Base-by-base conservation (phyloP, 2,329 filamentous ascomycete genomes). In the Chrysosporium queenslandicum region DNA sequence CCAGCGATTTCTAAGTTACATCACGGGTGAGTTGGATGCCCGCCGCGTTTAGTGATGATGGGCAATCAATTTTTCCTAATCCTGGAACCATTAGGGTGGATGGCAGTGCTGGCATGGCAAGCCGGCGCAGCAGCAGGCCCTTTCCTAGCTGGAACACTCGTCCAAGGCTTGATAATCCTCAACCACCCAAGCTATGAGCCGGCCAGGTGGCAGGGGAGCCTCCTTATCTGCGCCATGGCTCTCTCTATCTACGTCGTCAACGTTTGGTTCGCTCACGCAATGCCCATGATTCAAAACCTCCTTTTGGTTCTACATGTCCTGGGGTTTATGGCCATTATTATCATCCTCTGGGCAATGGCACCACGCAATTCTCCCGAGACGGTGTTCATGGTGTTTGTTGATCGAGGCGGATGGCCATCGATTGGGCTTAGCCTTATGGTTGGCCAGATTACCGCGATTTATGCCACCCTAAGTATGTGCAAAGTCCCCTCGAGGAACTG, bases 1-100 rank as follows among this genome's bases (percentile, higher is more conserved):
- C 48, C 76, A 80, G 57, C 77, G 75, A 52, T 71, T 75, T 32
- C 64, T 80, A 1, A 78, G 75, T 55, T 82, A 81, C 58, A 61
- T 76, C 14, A 72, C 73, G 41, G 76, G 72, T 68, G 53, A 46
- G 63, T 52, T 71, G 11, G 14, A 25, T 23, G 1, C 30, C 40
- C 18, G 4, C 37, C 12, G 2, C 11, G 4, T 16, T 23, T 21
- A 4, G 6, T 25, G 18, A 75, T 53, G 59, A 67, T 34, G 4
- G 67, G 63, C 58, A 1, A 27, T n/a, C 11, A 32, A 30, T 4
- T 30, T 32, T 32, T 57, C 11, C 8, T 37, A 40, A 21, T n/a
- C 27, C 14, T 16, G 11, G 2, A 23, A 12, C 20, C 6, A 4
- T 21, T 29, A 57, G 64, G 64, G n/a, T 66, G 64, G 64, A 56